Evolutionary conservation across 148 eudicot genomes (phyloP), one percentile per base, ranked within the genome.

Genomic region (Limonium bicolor): DNA sequence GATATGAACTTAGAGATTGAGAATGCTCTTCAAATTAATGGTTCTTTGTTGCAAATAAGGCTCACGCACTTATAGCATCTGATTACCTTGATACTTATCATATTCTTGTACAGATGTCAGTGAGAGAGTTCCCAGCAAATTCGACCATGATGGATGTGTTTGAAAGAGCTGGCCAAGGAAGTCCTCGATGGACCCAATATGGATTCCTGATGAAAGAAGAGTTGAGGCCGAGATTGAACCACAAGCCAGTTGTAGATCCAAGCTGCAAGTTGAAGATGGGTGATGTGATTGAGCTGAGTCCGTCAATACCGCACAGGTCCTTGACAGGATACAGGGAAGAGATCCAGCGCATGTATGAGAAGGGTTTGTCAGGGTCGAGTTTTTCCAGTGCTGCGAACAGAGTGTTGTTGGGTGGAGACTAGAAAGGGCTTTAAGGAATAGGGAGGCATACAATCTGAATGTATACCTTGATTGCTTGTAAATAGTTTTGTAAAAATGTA

Each of bases 51-150:
- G 38, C 0, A 34, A 39, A 39, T 17, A 16, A 15, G 41, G 6
- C 21, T n/a, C 2, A 37, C 7, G 20, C 20, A 6, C 11, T 16
- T 15, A 7, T 38, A 38, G 15, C 7, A 21, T 23, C 3, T n/a
- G 7, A 23, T 4, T 24, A 13, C 15, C 4, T 5, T 11, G 27
- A 23, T 21, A 43, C 29, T n/a, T 25, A n/a, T n/a, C n/a, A n/a
- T n/a, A n/a, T n/a, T n/a, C n/a, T n/a, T n/a, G 40, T 70, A 54
- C 71, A 90, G 95, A 90, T 90, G 99, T 84, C 95, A 3, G 99
- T 90, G 39, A 77, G 78, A 37, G 99, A 85, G 66, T 80, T 80
- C 36, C 85, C 74, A 0, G 55, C 71, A 32, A 67, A 85, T 68
- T 74, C 85, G 9, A 74, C 93, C 0, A 28, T 90, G 53, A 45